Evolutionary conservation across 257 asterid genomes (phyloP), one percentile per base, ranked within the genome.

Genomic region (Pogostemon cablin): DNA sequence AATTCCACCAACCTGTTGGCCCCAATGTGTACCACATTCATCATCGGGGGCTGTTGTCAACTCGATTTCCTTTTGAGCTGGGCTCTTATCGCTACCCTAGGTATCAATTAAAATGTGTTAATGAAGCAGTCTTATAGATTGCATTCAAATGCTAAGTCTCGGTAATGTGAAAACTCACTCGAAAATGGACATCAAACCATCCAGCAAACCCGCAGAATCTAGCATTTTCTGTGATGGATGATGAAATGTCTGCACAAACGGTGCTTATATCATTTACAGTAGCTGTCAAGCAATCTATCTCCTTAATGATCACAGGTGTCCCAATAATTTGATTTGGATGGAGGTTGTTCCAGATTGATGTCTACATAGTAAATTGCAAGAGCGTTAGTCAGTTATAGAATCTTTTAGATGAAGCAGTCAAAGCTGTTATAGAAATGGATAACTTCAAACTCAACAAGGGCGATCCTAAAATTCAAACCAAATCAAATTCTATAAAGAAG

Each of bases 171-270:
- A 72, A 70, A 78, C 96, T 88, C 78, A 91, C 99, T 78, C 90
- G 86, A 77, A 95, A 95, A 77, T 91, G 99, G 83, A 95, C 99
- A 77, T 95, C 99, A 79, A 95, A 95, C 99, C 99, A 95, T 77
- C 99, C 98, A 75, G 82, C 91, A 82, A 85, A 85, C n/a, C 98
- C 99, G 65, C 92, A 85, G n/a, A 91, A 78, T 73, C 87, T 85
- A 42, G 89, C 68, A 25, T 69, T 68, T 58, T 89, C 80, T 50
- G 89, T 89, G 75, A 95, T 80, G 62, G 90, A 79, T 50, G 95
- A 83, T n/a, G 90, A 89, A 67, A 84, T 38, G 69, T 84, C 86
- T 62, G 93, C 83, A 49, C 47, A 79, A 70, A 95, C 86, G 47
- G 32, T 65, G 32, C 79, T 79, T 75, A 91, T 80, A 54, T 91